Percentiles rank a stretch among this genome's conserved stretches.
Conservation (phyloP, 179 eudicot genomes). For the Beta corolliflora region DNA sequence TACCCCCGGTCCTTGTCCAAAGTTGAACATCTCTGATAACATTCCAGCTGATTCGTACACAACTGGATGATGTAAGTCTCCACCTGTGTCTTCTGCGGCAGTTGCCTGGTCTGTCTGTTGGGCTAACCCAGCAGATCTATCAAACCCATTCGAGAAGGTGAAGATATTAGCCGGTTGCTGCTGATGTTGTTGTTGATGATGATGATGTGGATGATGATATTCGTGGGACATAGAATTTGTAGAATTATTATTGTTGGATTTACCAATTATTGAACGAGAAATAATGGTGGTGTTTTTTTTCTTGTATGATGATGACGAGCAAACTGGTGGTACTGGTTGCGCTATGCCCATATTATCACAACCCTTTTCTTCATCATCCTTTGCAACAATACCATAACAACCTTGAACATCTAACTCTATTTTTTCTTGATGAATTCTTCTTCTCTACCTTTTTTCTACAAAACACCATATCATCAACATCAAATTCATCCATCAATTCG, state of each 20-base stretch:
- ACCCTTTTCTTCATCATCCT: constrained; percentile 34
- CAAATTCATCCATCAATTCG: neutral
- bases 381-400: neutral
- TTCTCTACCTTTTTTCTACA: neutral
- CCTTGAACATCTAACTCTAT: neutral
- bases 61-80: constrained; percentile 9
- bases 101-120: constrained; percentile 10
- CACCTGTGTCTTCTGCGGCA: neutral
- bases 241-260: constrained; percentile 10
- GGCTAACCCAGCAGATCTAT: constrained; percentile 37
- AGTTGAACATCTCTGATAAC: constrained; percentile 94
- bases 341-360: constrained; percentile 44
- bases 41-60: constrained; percentile 64
- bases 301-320: neutral
- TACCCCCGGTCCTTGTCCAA: constrained; percentile 40
- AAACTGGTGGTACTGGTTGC: constrained; percentile 15
- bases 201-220: constrained; percentile 41
- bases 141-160: constrained; percentile 64
- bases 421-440: too few species aligned
- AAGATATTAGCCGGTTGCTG: neutral
- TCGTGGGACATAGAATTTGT: constrained; percentile 63
- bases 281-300: neutral
- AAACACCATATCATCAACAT: neutral
- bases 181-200: constrained; percentile 36
- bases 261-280: neutral